Base-by-base conservation (phyloP, 129 eudicot species). In the Tagetes patula region DNA sequence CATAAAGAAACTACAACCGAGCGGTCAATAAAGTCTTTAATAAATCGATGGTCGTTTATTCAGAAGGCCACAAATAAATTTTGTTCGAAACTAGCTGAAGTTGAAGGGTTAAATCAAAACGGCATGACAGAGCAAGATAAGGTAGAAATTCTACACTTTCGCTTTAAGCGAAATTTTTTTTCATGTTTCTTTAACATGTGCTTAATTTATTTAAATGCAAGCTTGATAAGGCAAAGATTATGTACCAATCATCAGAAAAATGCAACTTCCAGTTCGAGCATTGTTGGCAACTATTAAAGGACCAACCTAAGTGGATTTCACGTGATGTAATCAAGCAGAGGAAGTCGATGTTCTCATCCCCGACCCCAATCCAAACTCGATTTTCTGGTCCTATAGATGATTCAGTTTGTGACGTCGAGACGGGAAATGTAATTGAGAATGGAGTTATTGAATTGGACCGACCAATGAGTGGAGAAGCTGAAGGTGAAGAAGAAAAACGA, bases 231-330 rank as follows among this genome's bases (percentile, higher is more conserved):
- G 37, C 12, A 10, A 55, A 43, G 48, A 55, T 55, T 27, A 55
- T 55, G 61, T 55, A 55, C 61, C 3, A 27, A 27, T 30, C 61
- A 55, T 4, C 30, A 55, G 36, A 31, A 30, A 55, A 55, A 2
- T 7, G 61, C 61, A 55, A 55, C 61, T 55, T 55, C 61, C 61
- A 30, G 10, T 55, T 55, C 9, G 36, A 55, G 61, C 61, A 30
- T 55, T 55, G 61, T 6, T 55, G 34, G 11, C 12, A 1, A 10
- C 37, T 30, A 27, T 55, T 55, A 30, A 55, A 55, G 34, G 61
- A 55, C 12, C 11, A 27, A 2, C 61, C 36, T 55, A 27, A 55
- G 13, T 55, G 61, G 61, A 55, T 55, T 55, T 55, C 61, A 0
- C 10, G 34, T 7, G 3, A 43, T 43, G 61, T 4, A 3, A 0